Conservation (phyloP, 257 asterid genomes). For the Solanum chilense region DNA sequence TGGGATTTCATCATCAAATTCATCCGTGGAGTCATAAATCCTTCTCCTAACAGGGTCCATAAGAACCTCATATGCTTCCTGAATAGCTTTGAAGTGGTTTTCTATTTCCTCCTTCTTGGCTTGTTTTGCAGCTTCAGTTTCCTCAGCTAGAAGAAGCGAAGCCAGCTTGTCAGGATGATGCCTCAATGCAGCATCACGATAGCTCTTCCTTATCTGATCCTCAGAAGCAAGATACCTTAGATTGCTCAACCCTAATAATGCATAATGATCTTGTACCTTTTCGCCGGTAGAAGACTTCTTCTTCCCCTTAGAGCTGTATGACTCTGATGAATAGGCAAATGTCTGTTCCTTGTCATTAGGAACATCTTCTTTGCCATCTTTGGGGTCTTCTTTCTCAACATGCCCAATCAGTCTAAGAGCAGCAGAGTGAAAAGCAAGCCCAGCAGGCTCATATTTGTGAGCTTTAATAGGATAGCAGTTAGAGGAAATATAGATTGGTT, state of each 20-base stretch:
- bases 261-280: conserved; percentile 87
- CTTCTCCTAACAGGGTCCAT: conserved; percentile 88
- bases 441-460: conserved; percentile 65
- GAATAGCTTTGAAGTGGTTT: conserved; percentile 81
- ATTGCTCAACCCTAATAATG: conserved; percentile 81
- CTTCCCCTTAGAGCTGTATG: conserved; percentile 79
- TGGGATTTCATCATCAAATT: conserved; percentile 96
- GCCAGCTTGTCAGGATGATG: conserved; percentile 98
- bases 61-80: conserved; percentile 87
- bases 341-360: conserved; percentile 44
- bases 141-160: conserved; percentile 71
- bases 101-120: conserved; percentile 91
- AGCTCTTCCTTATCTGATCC: conserved; percentile 86
- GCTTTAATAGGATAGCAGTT: conserved; percentile 69
- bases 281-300: conserved; percentile 69
- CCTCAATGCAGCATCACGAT: conserved; percentile 81
- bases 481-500: conserved; percentile 51
- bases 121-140: conserved; percentile 78
- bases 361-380: conserved; percentile 24
- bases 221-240: conserved; percentile 94
- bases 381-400: conserved; percentile 28
- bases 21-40: conserved; percentile 88
- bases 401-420: conserved; percentile 67
- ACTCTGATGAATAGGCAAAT: conserved; percentile 48
- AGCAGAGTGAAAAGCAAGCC: conserved; percentile 77